Base-by-base conservation (phyloP, 768 basidiomycete genomes). In the Serendipita sp. region DNA sequence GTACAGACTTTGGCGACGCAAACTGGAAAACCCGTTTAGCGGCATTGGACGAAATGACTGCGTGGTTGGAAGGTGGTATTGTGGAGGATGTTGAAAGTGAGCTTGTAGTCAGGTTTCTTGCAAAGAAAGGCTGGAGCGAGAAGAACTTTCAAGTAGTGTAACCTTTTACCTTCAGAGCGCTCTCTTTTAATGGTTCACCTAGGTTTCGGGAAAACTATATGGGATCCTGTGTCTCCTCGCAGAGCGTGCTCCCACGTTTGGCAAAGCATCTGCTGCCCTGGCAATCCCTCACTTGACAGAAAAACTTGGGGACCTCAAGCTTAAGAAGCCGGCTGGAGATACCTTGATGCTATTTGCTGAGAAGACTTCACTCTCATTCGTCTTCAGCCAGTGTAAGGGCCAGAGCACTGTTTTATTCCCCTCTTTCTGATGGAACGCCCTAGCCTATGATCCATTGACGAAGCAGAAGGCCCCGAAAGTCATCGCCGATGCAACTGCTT, bases 391-490 rank as follows among this genome's bases (percentile, higher is more conserved):
- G 80, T 88, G 96, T 93, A 23, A 23, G 23, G 23, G 23, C 23
- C 23, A 23, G 23, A 23, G 23, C 23, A 23, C 63, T 64, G 64
- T 43, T 70, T 64, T 63, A 4, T 67, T 37, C 64, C 46, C 23
- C 40, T 58, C 64, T 23, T 23, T 23, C 23, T 23, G 23, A 23
- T 23, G 23, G 23, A 23, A 23, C 13, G 2, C 43, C 23, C 1
- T 66, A 96, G 96, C 85, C 0, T 99, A 96, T 71, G 96, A 97
- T 27, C 88, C 95, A 0, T 75, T 99, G 69, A 82, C 83, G 33
- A 96, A 94, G 74, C 92, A 93, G 72, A 99, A 99, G 72, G 95
- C 96, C 2, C 95, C 96, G 0, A 99, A 98, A 74, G 91, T 92
- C 46, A 80, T 97, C 37, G 91, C 93, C 0, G 96, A 99, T 71